Base-by-base conservation (phyloP, 2,329 filamentous ascomycete genomes). In the Macrophomina phaseolina region DNA sequence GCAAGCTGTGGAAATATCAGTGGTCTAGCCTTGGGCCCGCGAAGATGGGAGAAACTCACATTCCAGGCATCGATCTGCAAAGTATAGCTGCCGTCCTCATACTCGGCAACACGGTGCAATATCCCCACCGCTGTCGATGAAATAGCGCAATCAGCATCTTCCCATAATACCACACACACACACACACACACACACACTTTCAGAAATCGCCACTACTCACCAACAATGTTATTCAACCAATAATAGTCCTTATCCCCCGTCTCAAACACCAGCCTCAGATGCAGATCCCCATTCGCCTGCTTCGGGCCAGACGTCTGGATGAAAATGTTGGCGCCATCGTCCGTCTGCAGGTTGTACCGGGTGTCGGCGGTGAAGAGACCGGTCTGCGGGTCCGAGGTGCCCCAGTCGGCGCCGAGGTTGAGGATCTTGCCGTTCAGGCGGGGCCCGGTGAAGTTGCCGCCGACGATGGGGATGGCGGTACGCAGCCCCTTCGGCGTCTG, bases 181-280 rank as follows among this genome's bases (percentile, higher is more conserved):
- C 14, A 14, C 28, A 9, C 4, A 18, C 18, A 9, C 4, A 32
- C 4, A 51, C 14, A 14, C 11, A 2, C 2, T 45, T 5, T 40
- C 38, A 40, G 36, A 38, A 38, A 7, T 46, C 45, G 14, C 14
- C 18, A 23, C 36, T 6, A 56, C 64, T 34, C n/a, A 66, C 64
- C 74, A 16, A 77, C 75, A 40, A 79, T 70, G 68, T 78, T 75
- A 55, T 79, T 79, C 69, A 79, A 69, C 78, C 77, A 80, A 42
- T 75, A 73, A 64, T 77, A 78, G 7, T 71, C 71, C 55, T 72
- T 70, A 56, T 75, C 73, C 2, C 73, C 72, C 7, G 77, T 78
- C 67, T 80, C 77, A 46, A 79, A 78, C 32, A 72, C 67, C 1
- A 75, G 72, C 9, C 76, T 68, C 66, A 79, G 32, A 70, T 79